Base-by-base conservation (phyloP, 2,329 filamentous ascomycete genomes). In the Aspergillus neoniger region DNA sequence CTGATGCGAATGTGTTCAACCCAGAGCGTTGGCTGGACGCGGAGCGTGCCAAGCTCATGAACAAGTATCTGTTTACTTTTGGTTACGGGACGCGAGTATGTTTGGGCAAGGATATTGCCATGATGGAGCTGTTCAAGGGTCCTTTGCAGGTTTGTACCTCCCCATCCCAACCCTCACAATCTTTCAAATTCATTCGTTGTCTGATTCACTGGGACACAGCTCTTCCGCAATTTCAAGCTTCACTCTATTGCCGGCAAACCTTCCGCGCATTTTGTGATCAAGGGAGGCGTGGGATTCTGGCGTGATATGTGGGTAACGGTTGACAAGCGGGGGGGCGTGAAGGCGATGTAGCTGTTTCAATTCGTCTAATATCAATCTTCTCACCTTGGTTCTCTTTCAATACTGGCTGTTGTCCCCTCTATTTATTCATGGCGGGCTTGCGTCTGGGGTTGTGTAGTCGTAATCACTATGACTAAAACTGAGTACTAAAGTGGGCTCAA, bases 121-220 rank as follows among this genome's bases (percentile, higher is more conserved):
- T 80, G 66, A 82, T 84, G 80, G 82, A 85, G 71, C 65, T 84
- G 55, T 83, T 77, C 68, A 84, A 85, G 73, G 71, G 68, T 6
- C 72, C 72, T 9, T 57, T 74, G 43, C 72, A 72, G 70, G 72
- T 73, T 61, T 61, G 63, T 28, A 8, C 25, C 25, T 28, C 54
- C 25, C 8, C 14, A 2, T 12, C 8, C 2, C 19, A 55, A 30
- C 6, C 6, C 19, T 55, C 21, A 48, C 9, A 9, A 10, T 12
- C 10, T 30, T 12, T 12, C 3, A 4, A 1, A 12, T 30, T 30
- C 10, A 2, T 12, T 10, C 10, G 1, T 10, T 12, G 1, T 30
- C 28, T 30, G 1, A 30, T 12, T 30, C 25, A 30, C 0, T 30
- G 3, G 28, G 8, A 12, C 12, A 17, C 55, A 75, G 72, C 72